phyloP scores from a whole-genome alignment of 2,329 filamentous ascomycete genomes.

The Dactylellina sp. region DNA sequence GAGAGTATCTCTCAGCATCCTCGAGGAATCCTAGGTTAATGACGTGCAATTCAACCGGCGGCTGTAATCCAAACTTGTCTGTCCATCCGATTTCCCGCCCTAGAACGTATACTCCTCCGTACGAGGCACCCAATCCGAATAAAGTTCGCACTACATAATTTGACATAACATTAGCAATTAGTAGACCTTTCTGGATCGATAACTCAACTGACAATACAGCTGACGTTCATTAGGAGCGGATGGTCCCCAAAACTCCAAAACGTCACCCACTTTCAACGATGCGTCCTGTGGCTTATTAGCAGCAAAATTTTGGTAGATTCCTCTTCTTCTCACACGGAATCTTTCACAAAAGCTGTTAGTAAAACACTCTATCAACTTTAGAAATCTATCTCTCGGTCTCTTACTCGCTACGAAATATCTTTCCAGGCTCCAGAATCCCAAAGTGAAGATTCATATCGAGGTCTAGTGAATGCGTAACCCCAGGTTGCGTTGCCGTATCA shows the following conservation, averaged over 20 bases:
- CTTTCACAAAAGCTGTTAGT: conserved; percentile 2
- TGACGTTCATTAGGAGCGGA: background rate
- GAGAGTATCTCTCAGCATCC: background rate
- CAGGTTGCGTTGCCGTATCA: background rate
- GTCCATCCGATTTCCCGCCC: background rate
- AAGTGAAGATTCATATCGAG: conserved; percentile 5
- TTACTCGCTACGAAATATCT: conserved; percentile 37
- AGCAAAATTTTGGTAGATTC: conserved; percentile 26
- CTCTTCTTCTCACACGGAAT: conserved; percentile 35
- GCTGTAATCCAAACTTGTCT: background rate
- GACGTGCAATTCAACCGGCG: conserved; percentile 13
- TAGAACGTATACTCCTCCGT: background rate
- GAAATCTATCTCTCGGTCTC: background rate
- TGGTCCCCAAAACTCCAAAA: conserved; percentile 40
- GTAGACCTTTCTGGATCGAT: too few species aligned
- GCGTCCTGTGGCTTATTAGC: conserved; percentile 10
- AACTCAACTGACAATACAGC: conserved; percentile 29
- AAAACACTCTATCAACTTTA: background rate
- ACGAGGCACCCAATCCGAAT: background rate
- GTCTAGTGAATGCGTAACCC: conserved; percentile 26
- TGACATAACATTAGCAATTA: background rate
- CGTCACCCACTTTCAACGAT: conserved; percentile 22
- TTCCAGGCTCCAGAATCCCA: conserved; percentile 4
- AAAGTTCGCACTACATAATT: conserved; percentile 1
- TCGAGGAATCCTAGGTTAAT: conserved; percentile 17